Conservation (phyloP, 371 early-diverging fungal genomes). For the Catenaria anguillulae region DNA sequence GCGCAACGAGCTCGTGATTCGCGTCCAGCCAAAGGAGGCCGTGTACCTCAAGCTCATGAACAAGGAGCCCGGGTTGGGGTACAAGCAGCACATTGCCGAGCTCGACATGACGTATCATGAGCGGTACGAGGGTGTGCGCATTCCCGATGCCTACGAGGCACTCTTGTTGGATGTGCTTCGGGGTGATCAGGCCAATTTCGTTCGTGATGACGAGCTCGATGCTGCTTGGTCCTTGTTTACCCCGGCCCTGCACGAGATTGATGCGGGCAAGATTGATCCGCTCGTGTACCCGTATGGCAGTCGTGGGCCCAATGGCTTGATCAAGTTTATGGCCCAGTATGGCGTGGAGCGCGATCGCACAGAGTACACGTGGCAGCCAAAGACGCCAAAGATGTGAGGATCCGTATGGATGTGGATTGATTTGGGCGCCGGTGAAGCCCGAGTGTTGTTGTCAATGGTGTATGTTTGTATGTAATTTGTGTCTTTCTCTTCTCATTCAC, state of each 20-base stretch:
- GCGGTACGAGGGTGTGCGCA: conserved; percentile 64
- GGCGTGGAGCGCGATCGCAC: conserved; percentile 39
- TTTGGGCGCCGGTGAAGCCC: no score
- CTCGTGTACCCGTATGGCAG: conserved; percentile 68
- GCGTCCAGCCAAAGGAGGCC: conserved; percentile 88
- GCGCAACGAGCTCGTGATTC: conserved; percentile 90
- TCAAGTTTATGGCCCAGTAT: conserved; percentile 51
- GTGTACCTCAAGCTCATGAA: conserved; percentile 94
- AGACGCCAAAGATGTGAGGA: no score
- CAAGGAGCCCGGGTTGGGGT: conserved; percentile 72
- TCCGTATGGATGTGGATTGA: no score
- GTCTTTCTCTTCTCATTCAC: no score
- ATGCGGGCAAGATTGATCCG: conserved; percentile 41
- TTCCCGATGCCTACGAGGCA: conserved; percentile 94
- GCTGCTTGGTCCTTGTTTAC: conserved; percentile 96
- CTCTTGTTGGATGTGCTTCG: conserved; percentile 77
- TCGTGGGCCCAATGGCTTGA: conserved; percentile 67
- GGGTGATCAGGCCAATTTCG: conserved; percentile 92
- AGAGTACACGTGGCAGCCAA: conserved; percentile 22
- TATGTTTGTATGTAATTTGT: no score
- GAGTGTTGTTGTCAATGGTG: no score
- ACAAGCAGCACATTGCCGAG: conserved; percentile 61
- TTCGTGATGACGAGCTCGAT: conserved; percentile 87
- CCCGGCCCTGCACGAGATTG: conserved; percentile 80
- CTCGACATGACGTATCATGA: conserved; percentile 78